These are phyloP conservation scores for Actinomortierella ambigua DNA, from an alignment of 371 early-diverging fungal species.

Conservation along the genomic window DNA sequence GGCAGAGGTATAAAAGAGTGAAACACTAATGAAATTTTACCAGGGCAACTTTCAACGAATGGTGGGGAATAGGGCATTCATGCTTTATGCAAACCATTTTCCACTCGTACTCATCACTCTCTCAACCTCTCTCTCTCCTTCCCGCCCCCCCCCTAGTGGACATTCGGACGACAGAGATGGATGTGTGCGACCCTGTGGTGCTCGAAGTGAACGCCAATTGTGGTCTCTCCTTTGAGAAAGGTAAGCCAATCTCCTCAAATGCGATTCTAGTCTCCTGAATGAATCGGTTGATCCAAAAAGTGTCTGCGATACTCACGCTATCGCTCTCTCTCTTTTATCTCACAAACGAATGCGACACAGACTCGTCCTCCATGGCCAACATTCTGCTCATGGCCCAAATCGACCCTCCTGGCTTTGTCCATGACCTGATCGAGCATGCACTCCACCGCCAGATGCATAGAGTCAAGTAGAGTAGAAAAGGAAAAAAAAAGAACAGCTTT, in stretches of 20 bases:
- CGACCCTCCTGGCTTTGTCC: conserved; percentile 34
- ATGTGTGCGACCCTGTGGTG: conserved; percentile 44
- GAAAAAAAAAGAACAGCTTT: background rate
- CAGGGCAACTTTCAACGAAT: too few relatives aligned
- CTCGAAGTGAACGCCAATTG: conserved; percentile 62
- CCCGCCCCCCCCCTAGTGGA: conserved; percentile 45
- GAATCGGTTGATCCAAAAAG: background rate
- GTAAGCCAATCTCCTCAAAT: conserved; percentile 4
- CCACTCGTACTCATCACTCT: too few relatives aligned
- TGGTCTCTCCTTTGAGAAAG: conserved; percentile 51
- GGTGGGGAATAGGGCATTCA: too few relatives aligned
- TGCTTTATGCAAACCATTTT: too few relatives aligned
- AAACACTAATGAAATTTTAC: too few relatives aligned
- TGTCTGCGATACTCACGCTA: background rate
- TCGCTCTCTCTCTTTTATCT: background rate
- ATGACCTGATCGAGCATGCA: conserved; percentile 44
- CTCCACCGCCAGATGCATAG: conserved; percentile 15
- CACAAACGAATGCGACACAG: conserved; percentile 6
- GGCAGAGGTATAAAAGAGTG: conserved; percentile 35
- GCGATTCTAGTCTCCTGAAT: background rate
- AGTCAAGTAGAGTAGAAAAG: background rate
- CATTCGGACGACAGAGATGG: conserved; percentile 47
- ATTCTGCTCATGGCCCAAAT: conserved; percentile 46
- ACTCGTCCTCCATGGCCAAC: conserved; percentile 46
- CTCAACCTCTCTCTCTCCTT: too few relatives aligned